A percentile compares a stretch with the other conserved stretches of the same genome.
phyloP scores from a whole-genome alignment of 2,329 filamentous ascomycete species.

The Alternaria triticina region DNA sequence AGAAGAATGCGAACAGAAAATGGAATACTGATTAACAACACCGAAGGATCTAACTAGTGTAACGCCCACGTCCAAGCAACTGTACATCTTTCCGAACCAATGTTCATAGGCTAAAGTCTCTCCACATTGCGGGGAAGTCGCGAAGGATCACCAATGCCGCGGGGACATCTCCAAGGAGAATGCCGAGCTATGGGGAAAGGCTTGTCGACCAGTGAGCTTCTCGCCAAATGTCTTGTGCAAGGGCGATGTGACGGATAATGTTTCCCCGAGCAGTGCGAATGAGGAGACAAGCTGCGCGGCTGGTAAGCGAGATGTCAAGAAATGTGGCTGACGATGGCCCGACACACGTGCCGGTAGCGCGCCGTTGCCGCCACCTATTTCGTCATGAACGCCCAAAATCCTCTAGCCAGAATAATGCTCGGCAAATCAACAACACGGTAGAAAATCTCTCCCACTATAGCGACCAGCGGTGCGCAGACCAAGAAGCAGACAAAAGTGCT shows the following conservation, averaged over 20 bases:
- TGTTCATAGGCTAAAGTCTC: background rate
- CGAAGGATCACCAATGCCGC: conserved; percentile 1
- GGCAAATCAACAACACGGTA: conserved; percentile 41
- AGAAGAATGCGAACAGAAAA: background rate
- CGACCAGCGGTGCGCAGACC: conserved; percentile 27
- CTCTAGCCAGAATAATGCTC: conserved; percentile 36
- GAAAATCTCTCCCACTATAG: conserved; percentile 34
- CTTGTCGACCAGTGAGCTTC: background rate
- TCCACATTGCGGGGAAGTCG: conserved; percentile 2
- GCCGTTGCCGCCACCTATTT: conserved; percentile 13
- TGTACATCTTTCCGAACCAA: background rate
- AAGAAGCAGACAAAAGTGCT: conserved; percentile 33
- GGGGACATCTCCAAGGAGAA: background rate
- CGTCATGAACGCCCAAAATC: conserved; percentile 33
- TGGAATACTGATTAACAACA: background rate
- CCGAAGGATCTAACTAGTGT: background rate
- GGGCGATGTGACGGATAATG: background rate
- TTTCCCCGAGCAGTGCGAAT: background rate
- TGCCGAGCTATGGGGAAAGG: background rate
- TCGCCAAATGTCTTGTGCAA: background rate
- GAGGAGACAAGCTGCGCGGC: background rate
- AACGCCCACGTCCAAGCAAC: background rate
- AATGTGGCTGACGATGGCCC: background rate
- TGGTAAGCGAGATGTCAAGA: background rate
- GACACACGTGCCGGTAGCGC: background rate